Evolutionary conservation across 257 asterid species (phyloP).

Genomic region (Capsicum rhomboideum): DNA sequence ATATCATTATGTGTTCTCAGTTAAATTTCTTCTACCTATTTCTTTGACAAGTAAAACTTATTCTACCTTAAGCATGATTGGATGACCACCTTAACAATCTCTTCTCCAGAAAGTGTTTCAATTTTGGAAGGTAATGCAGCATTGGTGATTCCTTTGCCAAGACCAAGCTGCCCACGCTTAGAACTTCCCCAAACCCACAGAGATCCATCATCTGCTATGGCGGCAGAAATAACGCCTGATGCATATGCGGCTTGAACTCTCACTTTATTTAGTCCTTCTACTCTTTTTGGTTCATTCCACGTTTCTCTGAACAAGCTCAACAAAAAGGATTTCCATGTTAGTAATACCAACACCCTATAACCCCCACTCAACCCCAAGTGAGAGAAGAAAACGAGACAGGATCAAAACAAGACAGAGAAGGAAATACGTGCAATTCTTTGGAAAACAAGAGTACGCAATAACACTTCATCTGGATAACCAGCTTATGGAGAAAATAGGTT

Average conservation of each 20-base stretch:
- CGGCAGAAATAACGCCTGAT: conserved; percentile 77
- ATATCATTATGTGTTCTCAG: neutral
- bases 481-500: neutral
- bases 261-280: conserved; percentile 58
- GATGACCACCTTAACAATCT: conserved; percentile 75
- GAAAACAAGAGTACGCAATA: neutral
- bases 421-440: neutral
- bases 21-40: conserved; percentile 1
- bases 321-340: neutral
- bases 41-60: conserved; percentile 25
- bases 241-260: conserved; percentile 59
- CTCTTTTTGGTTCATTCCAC: conserved; percentile 68
- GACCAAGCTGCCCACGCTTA: conserved; percentile 89
- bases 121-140: conserved; percentile 60
- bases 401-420: neutral
- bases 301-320: conserved; percentile 37
- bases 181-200: conserved; percentile 98
- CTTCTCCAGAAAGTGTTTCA: conserved; percentile 60
- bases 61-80: conserved; percentile 48
- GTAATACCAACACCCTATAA: neutral
- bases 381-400: neutral
- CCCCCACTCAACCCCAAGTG: neutral
- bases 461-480: neutral
- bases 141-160: conserved; percentile 51
- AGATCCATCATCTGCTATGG: conserved; percentile 78